These are phyloP conservation scores for Rhizodiscina lignyota DNA, from an alignment of 495 filamentous ascomycete species.

Conservation along the genomic window DNA sequence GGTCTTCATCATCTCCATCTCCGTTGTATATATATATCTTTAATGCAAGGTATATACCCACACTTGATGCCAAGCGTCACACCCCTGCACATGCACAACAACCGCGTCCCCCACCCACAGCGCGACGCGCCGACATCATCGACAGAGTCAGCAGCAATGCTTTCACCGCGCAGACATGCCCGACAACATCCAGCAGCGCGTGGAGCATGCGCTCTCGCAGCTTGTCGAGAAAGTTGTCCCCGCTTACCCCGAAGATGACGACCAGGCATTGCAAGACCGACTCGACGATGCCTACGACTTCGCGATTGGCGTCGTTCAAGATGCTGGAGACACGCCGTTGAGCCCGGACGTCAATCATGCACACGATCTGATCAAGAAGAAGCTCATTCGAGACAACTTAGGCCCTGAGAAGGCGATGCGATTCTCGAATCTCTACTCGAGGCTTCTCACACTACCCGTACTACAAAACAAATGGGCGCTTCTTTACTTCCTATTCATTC, in stretches of 20 bases:
- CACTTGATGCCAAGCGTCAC: no score
- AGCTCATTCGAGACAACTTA: slow-evolving; percentile 54
- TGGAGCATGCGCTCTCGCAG: slow-evolving; percentile 23
- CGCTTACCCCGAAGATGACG: slow-evolving; percentile 18
- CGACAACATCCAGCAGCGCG: slow-evolving; percentile 19
- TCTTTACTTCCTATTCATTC: slow-evolving; percentile 70
- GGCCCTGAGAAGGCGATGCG: slow-evolving; percentile 71
- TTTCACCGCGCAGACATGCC: no score
- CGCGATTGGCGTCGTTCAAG: slow-evolving; percentile 14
- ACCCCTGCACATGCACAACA: no score
- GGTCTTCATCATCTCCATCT: no score
- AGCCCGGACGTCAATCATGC: slow-evolving; percentile 79
- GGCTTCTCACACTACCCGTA: slow-evolving; percentile 75
- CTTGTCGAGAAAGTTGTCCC: slow-evolving; percentile 23
- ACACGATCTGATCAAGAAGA: slow-evolving; percentile 77
- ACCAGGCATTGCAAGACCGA: slow-evolving; percentile 19
- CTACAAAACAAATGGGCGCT: slow-evolving; percentile 94
- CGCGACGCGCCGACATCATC: no score
- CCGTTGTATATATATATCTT: no score
- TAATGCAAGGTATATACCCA: no score
- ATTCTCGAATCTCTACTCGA: slow-evolving; percentile 77
- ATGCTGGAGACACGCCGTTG: no score
- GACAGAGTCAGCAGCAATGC: no score
- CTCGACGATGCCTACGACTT: slow-evolving; percentile 21
- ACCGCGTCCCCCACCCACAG: no score